Base-by-base conservation (phyloP, 2,329 filamentous ascomycete genomes). In the Ceratocystis variospora region DNA sequence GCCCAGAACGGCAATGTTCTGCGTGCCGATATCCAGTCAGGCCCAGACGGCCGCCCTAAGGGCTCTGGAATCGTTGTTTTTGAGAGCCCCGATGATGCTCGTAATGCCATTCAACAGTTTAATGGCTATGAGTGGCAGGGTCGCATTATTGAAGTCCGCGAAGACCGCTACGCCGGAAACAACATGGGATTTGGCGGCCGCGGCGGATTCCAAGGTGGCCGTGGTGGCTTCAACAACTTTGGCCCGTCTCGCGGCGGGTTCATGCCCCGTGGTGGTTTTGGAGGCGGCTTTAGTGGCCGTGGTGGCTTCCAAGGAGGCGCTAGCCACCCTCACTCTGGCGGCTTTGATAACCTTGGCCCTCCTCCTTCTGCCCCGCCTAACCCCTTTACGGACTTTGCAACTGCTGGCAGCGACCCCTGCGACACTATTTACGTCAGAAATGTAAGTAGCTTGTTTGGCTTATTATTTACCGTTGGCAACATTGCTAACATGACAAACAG, bases 101-200 rank as follows among this genome's bases (percentile, higher is more conserved):
- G 91, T 70, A 96, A 91, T 73, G 94, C 94, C 25, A 99, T 99
- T 70, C 87, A 91, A 73, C 92, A 96, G 71, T 99, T 97, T 81
- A 96, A 97, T 74, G 94, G 94, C 68, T 97, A 96, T 75, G 94
- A 99, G 70, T 99, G 94, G 94, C 93, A 97, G 76, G 94, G 94
- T 10, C 88, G 94, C 67, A 79, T 87, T 64, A 84, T 99, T 63
- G 94, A 99, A 76, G 94, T 99, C 69, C 91, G 94, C 69, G 93
- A 97, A 77, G 94, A 99, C 74, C 88, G 94, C 67, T 99, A 92
- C 74, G 94, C 94, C 68, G 86, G 85, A 68, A 77, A 76, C 69
- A 76, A 71, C 74, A 83, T 82, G 67, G 79, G 79, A 68, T 77
- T 78, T 19, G 83, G 81, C 61, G 83, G 81, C 62, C 81, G 82